These are phyloP conservation scores for Penicillium fuscoglaucum DNA, from an alignment of 2,329 filamentous ascomycete species.

Conservation along the genomic window DNA sequence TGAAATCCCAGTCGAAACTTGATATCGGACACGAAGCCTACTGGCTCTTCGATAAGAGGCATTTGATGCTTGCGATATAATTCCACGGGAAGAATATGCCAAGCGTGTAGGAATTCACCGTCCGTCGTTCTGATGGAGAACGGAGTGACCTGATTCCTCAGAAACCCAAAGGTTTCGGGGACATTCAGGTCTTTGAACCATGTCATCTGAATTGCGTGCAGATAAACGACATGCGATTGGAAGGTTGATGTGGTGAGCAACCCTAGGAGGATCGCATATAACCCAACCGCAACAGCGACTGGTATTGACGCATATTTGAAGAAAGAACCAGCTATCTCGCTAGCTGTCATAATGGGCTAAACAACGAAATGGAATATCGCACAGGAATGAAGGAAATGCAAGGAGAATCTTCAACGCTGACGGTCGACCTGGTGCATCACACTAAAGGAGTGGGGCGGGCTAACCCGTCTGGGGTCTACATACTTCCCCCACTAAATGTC, in stretches of 20 bases:
- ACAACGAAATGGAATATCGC: not conserved
- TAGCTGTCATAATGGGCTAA: not conserved
- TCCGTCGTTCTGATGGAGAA: slow-evolving; percentile 49
- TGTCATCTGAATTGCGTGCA: slow-evolving; percentile 56
- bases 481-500: not conserved
- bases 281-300: slow-evolving; percentile 23
- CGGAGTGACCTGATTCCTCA: slow-evolving; percentile 52
- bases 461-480: not conserved
- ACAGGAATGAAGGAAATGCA: not conserved
- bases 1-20: slow-evolving; percentile 42
- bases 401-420: not conserved
- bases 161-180: slow-evolving; percentile 52
- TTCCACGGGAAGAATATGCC: slow-evolving; percentile 53
- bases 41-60: slow-evolving; percentile 43
- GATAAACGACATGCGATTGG: slow-evolving; percentile 59
- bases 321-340: not conserved
- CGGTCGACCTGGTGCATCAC: not conserved
- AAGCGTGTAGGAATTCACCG: slow-evolving; percentile 48
- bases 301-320: slow-evolving; percentile 3
- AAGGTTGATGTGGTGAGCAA: slow-evolving; percentile 49
- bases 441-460: not conserved
- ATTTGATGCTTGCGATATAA: slow-evolving; percentile 47
- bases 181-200: slow-evolving; percentile 55
- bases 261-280: slow-evolving; percentile 49
- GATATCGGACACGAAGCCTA: slow-evolving; percentile 38